Base-by-base conservation (phyloP, 352 stramenopile species). In the Pythium grandisporangium region DNA sequence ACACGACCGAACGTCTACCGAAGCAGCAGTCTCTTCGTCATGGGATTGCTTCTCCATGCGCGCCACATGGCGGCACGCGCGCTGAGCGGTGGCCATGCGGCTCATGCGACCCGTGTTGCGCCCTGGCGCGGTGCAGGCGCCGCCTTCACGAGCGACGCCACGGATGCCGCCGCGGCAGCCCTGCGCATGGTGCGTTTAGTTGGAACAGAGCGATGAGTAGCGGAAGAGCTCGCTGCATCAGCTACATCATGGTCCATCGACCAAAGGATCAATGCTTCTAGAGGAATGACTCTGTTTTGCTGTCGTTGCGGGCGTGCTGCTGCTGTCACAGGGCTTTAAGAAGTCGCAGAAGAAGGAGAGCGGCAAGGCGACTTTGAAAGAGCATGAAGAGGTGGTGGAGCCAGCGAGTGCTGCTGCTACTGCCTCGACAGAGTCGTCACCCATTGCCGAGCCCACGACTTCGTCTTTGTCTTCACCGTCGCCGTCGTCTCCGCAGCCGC, bases 181-280 rank as follows among this genome's bases (percentile, higher is more conserved):
- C 49, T 89, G 45, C 76, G 73, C 30, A 84, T 81, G 71, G 76
- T 84, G 64, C 37, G 42, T n/a, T n/a, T n/a, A n/a, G n/a, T n/a
- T n/a, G n/a, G n/a, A n/a, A n/a, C n/a, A n/a, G n/a, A n/a, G n/a
- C n/a, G n/a, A n/a, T n/a, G n/a, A n/a, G n/a, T n/a, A n/a, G n/a
- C n/a, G n/a, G n/a, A n/a, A n/a, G n/a, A n/a, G n/a, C n/a, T n/a
- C n/a, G n/a, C n/a, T n/a, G n/a, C n/a, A n/a, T n/a, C n/a, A n/a
- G n/a, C n/a, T n/a, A n/a, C n/a, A n/a, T n/a, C n/a, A n/a, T n/a
- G n/a, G n/a, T n/a, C n/a, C n/a, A n/a, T n/a, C n/a, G n/a, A n/a
- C n/a, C n/a, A n/a, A n/a, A n/a, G n/a, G n/a, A n/a, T n/a, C n/a
- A n/a, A n/a, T n/a, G n/a, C n/a, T n/a, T n/a, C n/a, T n/a, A n/a